Percentiles rank a stretch among this genome's conserved stretches.
Evolutionary conservation across 257 asterid species (phyloP).

Genomic region (Gynochthodes officinalis): DNA sequence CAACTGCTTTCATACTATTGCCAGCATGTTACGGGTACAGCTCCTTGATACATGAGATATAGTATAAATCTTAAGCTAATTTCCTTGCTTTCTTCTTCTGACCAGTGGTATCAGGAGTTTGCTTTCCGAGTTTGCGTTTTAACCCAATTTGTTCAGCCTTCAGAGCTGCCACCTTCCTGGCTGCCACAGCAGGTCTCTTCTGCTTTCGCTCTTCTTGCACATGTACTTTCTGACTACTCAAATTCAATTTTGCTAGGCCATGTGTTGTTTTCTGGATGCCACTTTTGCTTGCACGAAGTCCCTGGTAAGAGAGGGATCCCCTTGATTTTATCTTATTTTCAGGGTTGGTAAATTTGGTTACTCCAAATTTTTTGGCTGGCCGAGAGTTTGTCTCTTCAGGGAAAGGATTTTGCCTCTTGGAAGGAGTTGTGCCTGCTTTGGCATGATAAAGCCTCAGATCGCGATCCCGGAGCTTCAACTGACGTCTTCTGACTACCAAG

Average conservation of each 20-base stretch:
- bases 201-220: constrained; percentile 24
- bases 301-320: constrained; percentile 59
- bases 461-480: constrained; percentile 65
- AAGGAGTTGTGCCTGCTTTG: constrained; percentile 44
- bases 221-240: constrained; percentile 24
- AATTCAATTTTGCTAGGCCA: constrained; percentile 24
- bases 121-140: constrained; percentile 59
- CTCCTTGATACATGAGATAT: not conserved
- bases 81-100: constrained; percentile 70
- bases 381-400: constrained; percentile 27
- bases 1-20: not conserved
- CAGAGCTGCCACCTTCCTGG: constrained; percentile 57
- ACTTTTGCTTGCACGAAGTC: constrained; percentile 72
- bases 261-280: constrained; percentile 60
- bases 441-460: constrained; percentile 72
- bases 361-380: constrained; percentile 42
- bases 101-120: constrained; percentile 50
- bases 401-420: constrained; percentile 42
- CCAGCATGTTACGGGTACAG: not conserved
- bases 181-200: constrained; percentile 88
- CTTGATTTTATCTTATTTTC: constrained; percentile 24
- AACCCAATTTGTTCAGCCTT: constrained; percentile 46
- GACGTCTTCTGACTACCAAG: constrained; percentile 37
- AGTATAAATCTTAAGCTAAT: constrained; percentile 2
- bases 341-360: constrained; percentile 35